Base-by-base conservation (phyloP, 768 basidiomycete species). In the Lentinula detonsa region DNA sequence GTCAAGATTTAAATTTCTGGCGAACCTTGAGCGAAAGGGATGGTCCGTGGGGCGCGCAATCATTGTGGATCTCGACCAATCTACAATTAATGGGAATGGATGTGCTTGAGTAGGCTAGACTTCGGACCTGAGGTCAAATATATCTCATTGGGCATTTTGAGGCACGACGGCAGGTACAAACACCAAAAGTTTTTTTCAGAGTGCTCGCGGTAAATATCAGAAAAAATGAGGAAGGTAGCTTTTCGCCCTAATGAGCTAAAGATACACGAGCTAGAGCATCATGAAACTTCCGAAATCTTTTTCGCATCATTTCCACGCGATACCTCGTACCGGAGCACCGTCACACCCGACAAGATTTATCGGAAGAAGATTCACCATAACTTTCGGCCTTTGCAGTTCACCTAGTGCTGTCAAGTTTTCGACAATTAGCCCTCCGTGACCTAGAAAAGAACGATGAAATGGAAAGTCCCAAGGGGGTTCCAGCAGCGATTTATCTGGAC, bases 301-400 rank as follows among this genome's bases (percentile, higher is more conserved):
- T 10, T 23, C 28, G 46, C 52, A 11, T 54, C 37, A 54, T 45
- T 59, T 58, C 81, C 80, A 85, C 6, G 84, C 89, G 62, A 84
- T 83, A 4, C 87, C 89, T 63, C 89, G 78, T n/a, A 88, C 74
- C 0, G 89, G 89, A 13, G 86, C 85, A 7, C 85, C 88, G 66
- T 91, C 89, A 33, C 80, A 76, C 1, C 77, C 80, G 7, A 73
- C 74, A 16, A 91, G 58, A 21, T 77, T 83, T 57, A 91, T 67
- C 0, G 88, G 88, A 42, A 85, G 67, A 59, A 90, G 68, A 59
- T 80, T 83, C 35, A 88, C 81, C 57, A 77, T 73, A 68, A 75
- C 79, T n/a, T 72, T 68, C 40, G 69, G 68, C 39, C 69, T 67
- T 39, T 54, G 60, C 37, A 90, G 67, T 51, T 64, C 63, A 34